Percentiles rank a stretch among this genome's conserved stretches.
Conservation (phyloP, 1,139 yeast genomes). For the Eremothecium cymbalariae region DNA sequence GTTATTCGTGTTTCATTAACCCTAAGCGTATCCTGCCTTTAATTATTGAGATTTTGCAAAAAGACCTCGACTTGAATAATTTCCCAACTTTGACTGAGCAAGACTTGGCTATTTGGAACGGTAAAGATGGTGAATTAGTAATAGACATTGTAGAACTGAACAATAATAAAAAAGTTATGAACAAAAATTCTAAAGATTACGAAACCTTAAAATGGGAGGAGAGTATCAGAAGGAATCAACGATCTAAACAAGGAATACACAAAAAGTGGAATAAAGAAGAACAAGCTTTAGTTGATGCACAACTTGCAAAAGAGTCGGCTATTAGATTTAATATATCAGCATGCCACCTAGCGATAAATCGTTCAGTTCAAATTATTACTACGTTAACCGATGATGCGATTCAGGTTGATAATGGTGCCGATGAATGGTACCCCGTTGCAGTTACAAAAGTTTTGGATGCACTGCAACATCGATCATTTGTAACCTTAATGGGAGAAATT, state of each 20-base stretch:
- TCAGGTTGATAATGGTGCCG: slow-evolving; percentile 59
- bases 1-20: slow-evolving; percentile 62
- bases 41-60: slow-evolving; percentile 37
- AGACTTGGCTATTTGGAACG: slow-evolving; percentile 56
- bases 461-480: slow-evolving; percentile 33
- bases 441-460: slow-evolving; percentile 41
- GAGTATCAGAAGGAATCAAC: slow-evolving; percentile 64
- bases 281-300: slow-evolving; percentile 49
- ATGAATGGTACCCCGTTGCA: slow-evolving; percentile 65
- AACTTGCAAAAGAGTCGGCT: slow-evolving; percentile 49
- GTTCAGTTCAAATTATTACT: slow-evolving; percentile 47
- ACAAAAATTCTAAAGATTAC: slow-evolving; percentile 71
- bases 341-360: slow-evolving; percentile 36
- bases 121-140: slow-evolving; percentile 62
- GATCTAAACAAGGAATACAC: slow-evolving; percentile 40
- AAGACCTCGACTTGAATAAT: slow-evolving; percentile 35
- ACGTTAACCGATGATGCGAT: slow-evolving; percentile 46
- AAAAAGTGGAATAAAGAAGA: slow-evolving; percentile 74
- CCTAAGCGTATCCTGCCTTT: slow-evolving; percentile 53
- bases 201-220: slow-evolving; percentile 90
- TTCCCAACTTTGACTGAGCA: slow-evolving; percentile 34
- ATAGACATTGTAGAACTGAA: slow-evolving; percentile 48
- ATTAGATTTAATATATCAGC: slow-evolving; percentile 43
- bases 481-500: slow-evolving; percentile 37
- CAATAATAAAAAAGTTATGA: slow-evolving; percentile 34